phyloP scores from a whole-genome alignment of 495 filamentous ascomycete species.

The Neurospora sp. region DNA sequence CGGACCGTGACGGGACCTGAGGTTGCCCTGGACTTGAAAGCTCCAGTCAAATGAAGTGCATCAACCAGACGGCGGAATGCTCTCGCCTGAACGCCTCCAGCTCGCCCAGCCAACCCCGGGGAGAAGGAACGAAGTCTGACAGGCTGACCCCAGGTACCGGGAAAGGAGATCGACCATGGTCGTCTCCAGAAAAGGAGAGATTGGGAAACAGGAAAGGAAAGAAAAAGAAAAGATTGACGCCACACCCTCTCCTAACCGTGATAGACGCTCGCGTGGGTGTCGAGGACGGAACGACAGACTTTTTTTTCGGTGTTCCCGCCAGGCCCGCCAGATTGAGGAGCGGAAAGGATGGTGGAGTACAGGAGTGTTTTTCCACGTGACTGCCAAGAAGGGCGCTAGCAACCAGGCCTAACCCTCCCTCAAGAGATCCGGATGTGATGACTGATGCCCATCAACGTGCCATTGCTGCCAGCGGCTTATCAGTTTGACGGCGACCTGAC shows the following conservation, averaged over 20 bases:
- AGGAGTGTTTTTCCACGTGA: conserved; percentile 18
- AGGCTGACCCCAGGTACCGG: background rate
- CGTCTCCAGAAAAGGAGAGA: background rate
- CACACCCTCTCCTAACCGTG: background rate
- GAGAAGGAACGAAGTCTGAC: background rate
- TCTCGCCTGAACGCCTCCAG: background rate
- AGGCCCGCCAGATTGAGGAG: conserved; percentile 4
- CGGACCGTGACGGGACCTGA: background rate
- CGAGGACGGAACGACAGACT: background rate
- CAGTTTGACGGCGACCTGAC: background rate
- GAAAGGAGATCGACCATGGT: background rate
- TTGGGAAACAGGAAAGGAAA: background rate
- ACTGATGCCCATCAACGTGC: background rate
- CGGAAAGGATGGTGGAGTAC: conserved; percentile 17
- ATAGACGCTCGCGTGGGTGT: background rate
- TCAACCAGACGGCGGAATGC: background rate
- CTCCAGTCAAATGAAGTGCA: background rate
- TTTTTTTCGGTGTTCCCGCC: conserved; percentile 12
- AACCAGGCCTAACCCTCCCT: background rate
- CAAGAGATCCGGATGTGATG: background rate
- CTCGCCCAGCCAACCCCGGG: background rate
- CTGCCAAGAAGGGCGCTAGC: conserved; percentile 6
- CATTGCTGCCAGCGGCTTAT: background rate
- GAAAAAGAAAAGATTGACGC: background rate
- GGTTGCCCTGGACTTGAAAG: background rate